Evolutionary conservation across 2,329 filamentous ascomycete genomes (phyloP).

Genomic region (Colletotrichum higginsianum): DNA sequence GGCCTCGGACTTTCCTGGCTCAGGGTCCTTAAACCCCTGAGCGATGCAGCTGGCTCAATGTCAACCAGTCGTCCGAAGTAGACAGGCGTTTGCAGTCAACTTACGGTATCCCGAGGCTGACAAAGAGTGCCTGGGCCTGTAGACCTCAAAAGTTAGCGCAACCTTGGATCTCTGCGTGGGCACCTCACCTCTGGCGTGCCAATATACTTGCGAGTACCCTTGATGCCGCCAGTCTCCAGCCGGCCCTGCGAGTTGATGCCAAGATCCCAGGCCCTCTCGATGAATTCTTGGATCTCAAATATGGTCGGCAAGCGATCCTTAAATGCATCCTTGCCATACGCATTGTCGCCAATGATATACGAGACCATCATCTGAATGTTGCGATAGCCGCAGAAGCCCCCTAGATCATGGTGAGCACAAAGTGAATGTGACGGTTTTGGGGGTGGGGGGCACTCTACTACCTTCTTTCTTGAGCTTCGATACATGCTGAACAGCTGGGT

Average conservation of each 20-base stretch:
- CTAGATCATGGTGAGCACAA: slow-evolving; percentile 54
- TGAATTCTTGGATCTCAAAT: slow-evolving; percentile 85
- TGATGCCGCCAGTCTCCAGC: slow-evolving; percentile 87
- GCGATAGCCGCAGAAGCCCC: slow-evolving; percentile 94
- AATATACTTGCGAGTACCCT: slow-evolving; percentile 93
- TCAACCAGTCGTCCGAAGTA: neutral
- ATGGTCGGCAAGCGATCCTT: slow-evolving; percentile 78
- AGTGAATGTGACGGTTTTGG: neutral
- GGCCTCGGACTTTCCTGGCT: slow-evolving; percentile 61
- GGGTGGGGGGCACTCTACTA: slow-evolving; percentile 46
- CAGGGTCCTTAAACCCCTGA: slow-evolving; percentile 68
- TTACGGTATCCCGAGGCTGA: slow-evolving; percentile 76
- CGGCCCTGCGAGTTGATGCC: slow-evolving; percentile 84
- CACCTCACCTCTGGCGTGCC: slow-evolving; percentile 86
- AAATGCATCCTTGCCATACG: slow-evolving; percentile 73
- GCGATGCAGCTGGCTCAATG: slow-evolving; percentile 69
- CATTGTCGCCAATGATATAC: slow-evolving; percentile 75
- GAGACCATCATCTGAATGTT: slow-evolving; percentile 95
- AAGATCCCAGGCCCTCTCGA: slow-evolving; percentile 89
- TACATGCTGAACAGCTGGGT: slow-evolving; percentile 81
- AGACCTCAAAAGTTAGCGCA: neutral
- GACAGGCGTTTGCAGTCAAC: slow-evolving; percentile 47
- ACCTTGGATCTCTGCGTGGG: neutral
- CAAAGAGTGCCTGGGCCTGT: slow-evolving; percentile 86
- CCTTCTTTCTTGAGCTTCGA: slow-evolving; percentile 85